phyloP scores from a whole-genome alignment of 768 basidiomycete genomes.

The Russula abietina region DNA sequence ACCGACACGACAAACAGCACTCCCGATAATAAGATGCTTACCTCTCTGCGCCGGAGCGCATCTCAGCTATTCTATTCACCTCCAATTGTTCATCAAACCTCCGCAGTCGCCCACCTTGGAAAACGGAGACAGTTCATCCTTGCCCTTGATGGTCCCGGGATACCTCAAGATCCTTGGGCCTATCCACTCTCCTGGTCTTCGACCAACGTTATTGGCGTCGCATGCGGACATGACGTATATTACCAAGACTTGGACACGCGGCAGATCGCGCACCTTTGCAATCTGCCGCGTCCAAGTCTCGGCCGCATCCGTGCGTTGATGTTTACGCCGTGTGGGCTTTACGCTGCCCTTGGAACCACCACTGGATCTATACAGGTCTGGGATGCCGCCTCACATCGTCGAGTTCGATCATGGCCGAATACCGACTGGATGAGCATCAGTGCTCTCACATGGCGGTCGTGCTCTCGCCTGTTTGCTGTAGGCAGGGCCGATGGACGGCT shows the following conservation, averaged over 20 bases:
- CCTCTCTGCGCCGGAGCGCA: slow-evolving; percentile 47
- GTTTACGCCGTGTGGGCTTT: slow-evolving; percentile 44
- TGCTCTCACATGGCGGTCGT: slow-evolving; percentile 36
- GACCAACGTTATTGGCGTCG: slow-evolving; percentile 55
- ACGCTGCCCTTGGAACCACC: slow-evolving; percentile 49
- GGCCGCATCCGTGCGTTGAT: slow-evolving; percentile 42
- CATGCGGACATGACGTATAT: slow-evolving; percentile 53
- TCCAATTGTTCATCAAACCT: slow-evolving; percentile 35
- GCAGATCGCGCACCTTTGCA: slow-evolving; percentile 46
- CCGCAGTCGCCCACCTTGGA: slow-evolving; percentile 54
- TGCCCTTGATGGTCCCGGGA: slow-evolving; percentile 60
- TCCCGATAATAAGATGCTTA: slow-evolving; percentile 39
- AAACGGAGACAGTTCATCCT: slow-evolving; percentile 49
- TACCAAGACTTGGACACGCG: slow-evolving; percentile 57
- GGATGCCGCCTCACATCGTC: slow-evolving; percentile 38
- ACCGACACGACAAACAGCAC: slow-evolving; percentile 35
- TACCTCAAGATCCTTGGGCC: slow-evolving; percentile 47
- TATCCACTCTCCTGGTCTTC: slow-evolving; percentile 58
- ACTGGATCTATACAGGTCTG: slow-evolving; percentile 48
- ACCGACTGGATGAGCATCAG: slow-evolving; percentile 34
- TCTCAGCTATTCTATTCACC: slow-evolving; percentile 43
- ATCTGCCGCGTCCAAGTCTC: slow-evolving; percentile 32
- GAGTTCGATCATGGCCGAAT: slow-evolving; percentile 33
- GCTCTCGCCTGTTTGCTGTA: slow-evolving; percentile 34
- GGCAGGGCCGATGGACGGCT: slow-evolving; percentile 38